Percentiles rank a stretch among this genome's conserved stretches.
These are phyloP conservation scores for Orbilia ellipsospora DNA, from an alignment of 2,329 filamentous ascomycete species.

Conservation along the genomic window DNA sequence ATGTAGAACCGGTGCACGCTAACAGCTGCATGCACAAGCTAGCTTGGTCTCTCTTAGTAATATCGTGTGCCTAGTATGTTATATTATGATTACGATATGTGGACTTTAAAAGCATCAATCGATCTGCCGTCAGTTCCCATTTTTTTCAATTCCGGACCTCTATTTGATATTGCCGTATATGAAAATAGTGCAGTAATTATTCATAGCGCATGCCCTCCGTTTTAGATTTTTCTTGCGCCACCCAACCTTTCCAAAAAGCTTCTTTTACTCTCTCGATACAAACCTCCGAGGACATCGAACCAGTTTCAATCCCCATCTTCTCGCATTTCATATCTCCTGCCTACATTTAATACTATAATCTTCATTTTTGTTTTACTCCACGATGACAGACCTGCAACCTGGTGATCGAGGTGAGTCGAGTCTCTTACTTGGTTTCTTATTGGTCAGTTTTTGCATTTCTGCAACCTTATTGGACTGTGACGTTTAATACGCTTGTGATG, in stretches of 20 bases:
- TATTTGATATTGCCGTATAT: no score
- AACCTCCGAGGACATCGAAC: conserved; percentile 22
- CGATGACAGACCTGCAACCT: conserved; percentile 39
- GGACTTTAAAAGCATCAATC: no score
- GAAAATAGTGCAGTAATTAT: no score
- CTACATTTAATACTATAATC: neutral
- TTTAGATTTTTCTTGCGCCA: conserved; percentile 23
- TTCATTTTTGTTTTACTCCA: neutral
- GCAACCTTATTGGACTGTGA: conserved; percentile 16
- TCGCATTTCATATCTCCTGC: neutral
- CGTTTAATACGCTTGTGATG: neutral
- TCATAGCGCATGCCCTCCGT: neutral
- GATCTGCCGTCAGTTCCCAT: no score
- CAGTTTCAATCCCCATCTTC: neutral
- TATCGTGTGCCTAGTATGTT: no score
- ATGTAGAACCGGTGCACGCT: no score
- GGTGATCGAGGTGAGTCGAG: conserved; percentile 42
- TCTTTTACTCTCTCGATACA: neutral
- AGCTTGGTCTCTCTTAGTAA: no score
- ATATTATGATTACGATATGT: no score
- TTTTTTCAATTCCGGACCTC: no score
- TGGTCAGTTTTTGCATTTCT: neutral
- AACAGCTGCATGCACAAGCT: no score
- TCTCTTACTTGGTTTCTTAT: conserved; percentile 1
- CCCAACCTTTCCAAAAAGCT: conserved; percentile 19